Evolutionary conservation across 2,329 filamentous ascomycete genomes (phyloP).

Genomic region (Arthrobotrys megalospora): DNA sequence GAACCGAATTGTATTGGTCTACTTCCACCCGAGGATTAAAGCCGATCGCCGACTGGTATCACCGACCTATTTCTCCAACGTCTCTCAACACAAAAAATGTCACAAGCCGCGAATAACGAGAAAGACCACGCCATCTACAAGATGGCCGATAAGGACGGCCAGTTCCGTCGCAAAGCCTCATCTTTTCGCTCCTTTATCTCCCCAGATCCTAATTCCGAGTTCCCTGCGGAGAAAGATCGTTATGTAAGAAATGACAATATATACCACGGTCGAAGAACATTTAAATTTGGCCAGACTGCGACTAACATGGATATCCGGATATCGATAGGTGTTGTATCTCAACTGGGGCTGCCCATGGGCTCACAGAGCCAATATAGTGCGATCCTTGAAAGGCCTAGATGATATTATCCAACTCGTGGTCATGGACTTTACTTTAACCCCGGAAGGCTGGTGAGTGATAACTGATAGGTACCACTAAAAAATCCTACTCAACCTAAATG

Average conservation of each 20-base stretch:
- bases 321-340: constrained; percentile 44
- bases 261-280: neutral
- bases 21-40: too few relatives aligned
- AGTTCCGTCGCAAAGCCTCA: constrained; percentile 48
- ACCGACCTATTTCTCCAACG: neutral
- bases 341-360: constrained; percentile 59
- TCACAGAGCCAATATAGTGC: constrained; percentile 48
- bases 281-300: too few relatives aligned
- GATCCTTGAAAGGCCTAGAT: constrained; percentile 50
- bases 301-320: neutral
- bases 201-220: constrained; percentile 42
- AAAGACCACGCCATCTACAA: constrained; percentile 49
- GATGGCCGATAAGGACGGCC: constrained; percentile 55
- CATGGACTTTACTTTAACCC: constrained; percentile 52
- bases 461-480: neutral
- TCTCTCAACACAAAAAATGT: constrained; percentile 46
- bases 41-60: neutral
- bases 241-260: constrained; percentile 20
- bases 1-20: too few relatives aligned
- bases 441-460: constrained; percentile 44
- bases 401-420: constrained; percentile 51
- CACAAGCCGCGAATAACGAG: constrained; percentile 1
- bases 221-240: constrained; percentile 50
- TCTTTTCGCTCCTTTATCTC: constrained; percentile 46
- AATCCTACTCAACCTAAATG: neutral